These are phyloP conservation scores for button mushroom (Agaricus bisporus) DNA, from an alignment of 768 basidiomycete genomes.

Conservation along the genomic window DNA sequence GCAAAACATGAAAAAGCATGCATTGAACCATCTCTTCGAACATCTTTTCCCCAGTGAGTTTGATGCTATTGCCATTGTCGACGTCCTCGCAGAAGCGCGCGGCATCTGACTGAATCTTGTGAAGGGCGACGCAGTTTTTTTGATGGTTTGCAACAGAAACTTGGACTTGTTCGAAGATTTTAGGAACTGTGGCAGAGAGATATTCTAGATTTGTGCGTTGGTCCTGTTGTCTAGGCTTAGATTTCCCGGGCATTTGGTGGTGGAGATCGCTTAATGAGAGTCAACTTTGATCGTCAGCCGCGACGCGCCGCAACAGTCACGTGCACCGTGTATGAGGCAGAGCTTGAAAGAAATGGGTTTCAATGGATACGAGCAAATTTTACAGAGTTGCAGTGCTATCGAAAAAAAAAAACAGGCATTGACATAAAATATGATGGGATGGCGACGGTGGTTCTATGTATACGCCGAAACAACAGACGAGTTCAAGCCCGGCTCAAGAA, in stretches of 20 bases:
- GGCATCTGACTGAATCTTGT: conserved; percentile 71
- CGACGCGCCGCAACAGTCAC: conserved; percentile 6
- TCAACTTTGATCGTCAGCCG: neutral
- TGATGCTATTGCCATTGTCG: conserved; percentile 38
- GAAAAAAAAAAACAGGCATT: too few relatives aligned
- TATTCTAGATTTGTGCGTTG: neutral
- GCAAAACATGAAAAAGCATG: conserved; percentile 54
- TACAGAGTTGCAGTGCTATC: too few relatives aligned
- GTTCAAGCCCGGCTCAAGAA: too few relatives aligned
- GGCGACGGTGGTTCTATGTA: too few relatives aligned
- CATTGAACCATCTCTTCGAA: conserved; percentile 66
- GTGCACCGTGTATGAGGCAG: neutral
- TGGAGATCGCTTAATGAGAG: conserved; percentile 5
- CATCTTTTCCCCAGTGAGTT: conserved; percentile 66
- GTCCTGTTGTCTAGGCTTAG: neutral
- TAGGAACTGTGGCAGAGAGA: conserved; percentile 23
- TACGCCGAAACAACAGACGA: too few relatives aligned
- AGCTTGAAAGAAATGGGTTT: too few relatives aligned
- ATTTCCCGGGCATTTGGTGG: conserved; percentile 5
- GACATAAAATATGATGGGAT: too few relatives aligned
- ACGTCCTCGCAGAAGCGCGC: conserved; percentile 44
- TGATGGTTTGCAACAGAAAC: conserved; percentile 72
- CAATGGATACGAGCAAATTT: too few relatives aligned
- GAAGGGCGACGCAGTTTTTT: conserved; percentile 80
- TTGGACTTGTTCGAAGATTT: conserved; percentile 80